Evolutionary conservation across 2,329 filamentous ascomycete genomes (phyloP), one percentile per base, ranked within the genome.

Genomic region (Aureobasidium namibiae): DNA sequence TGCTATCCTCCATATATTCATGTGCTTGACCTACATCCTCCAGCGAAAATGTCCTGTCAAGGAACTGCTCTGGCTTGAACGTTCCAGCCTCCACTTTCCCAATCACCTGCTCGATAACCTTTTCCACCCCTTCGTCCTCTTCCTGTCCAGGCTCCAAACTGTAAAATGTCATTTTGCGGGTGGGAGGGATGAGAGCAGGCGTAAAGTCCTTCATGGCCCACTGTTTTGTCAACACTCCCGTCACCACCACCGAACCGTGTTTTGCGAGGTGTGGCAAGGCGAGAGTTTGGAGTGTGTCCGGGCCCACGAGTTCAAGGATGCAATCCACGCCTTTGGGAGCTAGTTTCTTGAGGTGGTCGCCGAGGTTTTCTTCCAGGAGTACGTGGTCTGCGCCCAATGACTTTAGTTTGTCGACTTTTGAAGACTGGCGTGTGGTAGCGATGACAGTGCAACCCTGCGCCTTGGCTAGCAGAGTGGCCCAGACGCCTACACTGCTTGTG

Each of bases 391-490:
- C 60, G 34, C 60, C 60, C 4, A 36, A 8, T 14, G 34, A 18
- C 39, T 46, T 50, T 2, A 61, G 29, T 29, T 52, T 52, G 13
- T 14, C 56, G 4, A 21, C 57, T 33, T 61, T 60, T 4, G 46
- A 33, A 36, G 53, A 18, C 31, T 61, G 39, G 26, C 60, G 50
- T 1, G 56, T 61, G 13, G 60, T 60, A 8, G 60, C 60, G n/a
- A 60, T 60, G 29, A 61, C 56, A 13, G 56, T 61, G 23, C 56
- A 59, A 14, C 60, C 60, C 2, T 6, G 33, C 3, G 31, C 38
- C 31, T 60, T 60, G 21, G 56, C 60, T 11, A 61, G 29, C 2
- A 61, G 56, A 18, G 44, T 24, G 10, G 60, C 60, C 56, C 56
- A 59, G n/a, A 60, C 34, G 7, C 60, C 60, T 11, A 61, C 48